Conservation (phyloP, 345 rosid genomes). For the Pseudoturritis turrita region DNA sequence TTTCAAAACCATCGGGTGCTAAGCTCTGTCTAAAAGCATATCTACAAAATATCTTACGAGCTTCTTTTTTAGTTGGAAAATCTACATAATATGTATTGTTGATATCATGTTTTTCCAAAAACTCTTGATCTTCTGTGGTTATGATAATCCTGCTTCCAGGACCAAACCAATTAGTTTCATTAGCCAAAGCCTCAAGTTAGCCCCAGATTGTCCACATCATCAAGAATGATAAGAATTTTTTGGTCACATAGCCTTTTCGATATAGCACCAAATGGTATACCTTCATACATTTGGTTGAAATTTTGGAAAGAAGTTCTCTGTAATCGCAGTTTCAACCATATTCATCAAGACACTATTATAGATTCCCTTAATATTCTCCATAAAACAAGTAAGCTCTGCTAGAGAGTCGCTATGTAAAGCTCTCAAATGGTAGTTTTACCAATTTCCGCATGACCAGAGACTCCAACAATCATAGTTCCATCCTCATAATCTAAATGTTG, state of each 20-base stretch:
- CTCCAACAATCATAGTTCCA: not conserved
- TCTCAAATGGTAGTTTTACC: conserved; percentile 14
- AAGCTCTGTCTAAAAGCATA: not conserved
- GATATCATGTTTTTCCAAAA: not conserved
- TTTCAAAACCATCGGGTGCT: not conserved
- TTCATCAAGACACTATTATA: not conserved
- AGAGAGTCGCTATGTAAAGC: not conserved
- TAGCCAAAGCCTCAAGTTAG: not conserved
- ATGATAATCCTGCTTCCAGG: not conserved
- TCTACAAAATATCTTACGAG: not conserved
- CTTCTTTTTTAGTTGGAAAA: not conserved
- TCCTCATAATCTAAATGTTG: not conserved
- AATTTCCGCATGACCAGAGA: conserved; percentile 8
- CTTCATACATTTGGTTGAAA: not conserved
- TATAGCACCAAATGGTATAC: not conserved
- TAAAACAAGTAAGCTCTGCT: not conserved
- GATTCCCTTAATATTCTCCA: not conserved
- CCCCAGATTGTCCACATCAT: not conserved
- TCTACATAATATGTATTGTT: not conserved
- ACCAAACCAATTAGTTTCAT: not conserved
- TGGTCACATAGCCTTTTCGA: not conserved
- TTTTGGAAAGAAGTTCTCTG: conserved; percentile 8
- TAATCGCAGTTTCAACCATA: not conserved
- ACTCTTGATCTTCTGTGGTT: not conserved
- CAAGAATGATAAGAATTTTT: not conserved